Evolutionary conservation across 176 grass and related monocot genomes (phyloP), one percentile per base, ranked within the genome.

Genomic region (Carex parvula): DNA sequence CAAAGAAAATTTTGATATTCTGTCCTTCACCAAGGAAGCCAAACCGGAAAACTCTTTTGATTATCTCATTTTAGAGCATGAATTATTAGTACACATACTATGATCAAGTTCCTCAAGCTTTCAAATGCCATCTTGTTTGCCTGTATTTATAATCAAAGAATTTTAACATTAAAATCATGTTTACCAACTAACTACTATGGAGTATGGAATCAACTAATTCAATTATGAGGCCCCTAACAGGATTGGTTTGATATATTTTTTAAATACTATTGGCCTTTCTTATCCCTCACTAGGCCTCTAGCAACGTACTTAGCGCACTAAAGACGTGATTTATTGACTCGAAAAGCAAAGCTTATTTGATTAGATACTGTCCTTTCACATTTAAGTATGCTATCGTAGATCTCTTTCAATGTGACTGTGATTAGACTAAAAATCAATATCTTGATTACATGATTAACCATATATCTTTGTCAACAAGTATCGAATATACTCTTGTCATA

Each of bases 21-120:
- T 84, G 70, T 87, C 89, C 81, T 58, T 73, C 73, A 86, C 79
- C 74, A 87, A 76, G 54, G 48, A 71, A 70, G 39, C 39, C 18
- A 71, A 63, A 64, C 37, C 21, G 18, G 69, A 78, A 70, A 48
- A 50, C 33, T 63, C 35, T 18, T 59, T 81, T 70, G 14, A 60
- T 8, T 66, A 90, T 89, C 90, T 70, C 88, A 89, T 70, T n/a
- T n/a, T 67, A 99, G 83, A 85, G 89, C 83, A 84, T 89, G 91
- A 70, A 88, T 88, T 70, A 88, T 88, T 75, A 94, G 64, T 82
- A 90, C 83, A 90, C 88, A 70, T 69, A 85, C 50, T 58, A 92
- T 9, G 61, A 88, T 86, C 79, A 85, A 89, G 29, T 89, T 63
- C 24, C 90, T 92, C 17, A 89, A 60, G 46, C 67, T 64, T 41